Evolutionary conservation across 2,329 filamentous ascomycete genomes (phyloP).

Genomic region (Aspergillus tanneri): DNA sequence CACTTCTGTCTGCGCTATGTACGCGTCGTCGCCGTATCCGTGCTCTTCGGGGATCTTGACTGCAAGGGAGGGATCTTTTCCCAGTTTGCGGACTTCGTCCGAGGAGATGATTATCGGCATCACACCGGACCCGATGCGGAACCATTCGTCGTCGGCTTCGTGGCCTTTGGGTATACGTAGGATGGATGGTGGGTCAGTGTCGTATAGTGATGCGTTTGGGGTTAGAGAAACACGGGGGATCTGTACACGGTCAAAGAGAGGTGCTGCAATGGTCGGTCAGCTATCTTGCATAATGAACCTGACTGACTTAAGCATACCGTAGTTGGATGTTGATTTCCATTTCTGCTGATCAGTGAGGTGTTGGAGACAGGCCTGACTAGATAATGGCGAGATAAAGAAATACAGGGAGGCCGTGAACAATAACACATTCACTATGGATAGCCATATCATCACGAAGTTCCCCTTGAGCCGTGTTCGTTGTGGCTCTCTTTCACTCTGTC

Average conservation of each 20-base stretch:
- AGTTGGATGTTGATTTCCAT: conserved; percentile 4
- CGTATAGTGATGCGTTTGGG: conserved; percentile 1
- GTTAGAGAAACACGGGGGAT: not conserved
- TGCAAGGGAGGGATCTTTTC: conserved; percentile 1
- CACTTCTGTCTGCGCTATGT: conserved; percentile 3
- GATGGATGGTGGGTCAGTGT: conserved; percentile 1
- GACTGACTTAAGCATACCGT: not conserved
- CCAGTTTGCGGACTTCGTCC: conserved; percentile 2
- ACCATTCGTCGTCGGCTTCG: conserved; percentile 5
- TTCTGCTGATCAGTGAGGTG: conserved; percentile 3
- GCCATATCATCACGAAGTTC: too few relatives aligned
- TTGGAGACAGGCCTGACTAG: not conserved
- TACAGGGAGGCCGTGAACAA: too few relatives aligned
- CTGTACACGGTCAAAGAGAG: conserved; percentile 1
- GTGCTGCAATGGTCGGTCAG: not conserved
- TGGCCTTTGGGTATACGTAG: not conserved
- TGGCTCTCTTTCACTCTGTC: too few relatives aligned
- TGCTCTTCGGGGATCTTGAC: conserved; percentile 1
- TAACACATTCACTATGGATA: too few relatives aligned
- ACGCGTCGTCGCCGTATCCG: conserved; percentile 4
- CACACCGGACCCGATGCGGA: not conserved
- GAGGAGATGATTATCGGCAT: conserved; percentile 5
- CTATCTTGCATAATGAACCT: not conserved
- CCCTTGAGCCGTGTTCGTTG: too few relatives aligned
- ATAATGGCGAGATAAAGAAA: not conserved